phyloP scores from a whole-genome alignment of 108 stramenopile genomes.

The Conticribra weissflogii region DNA sequence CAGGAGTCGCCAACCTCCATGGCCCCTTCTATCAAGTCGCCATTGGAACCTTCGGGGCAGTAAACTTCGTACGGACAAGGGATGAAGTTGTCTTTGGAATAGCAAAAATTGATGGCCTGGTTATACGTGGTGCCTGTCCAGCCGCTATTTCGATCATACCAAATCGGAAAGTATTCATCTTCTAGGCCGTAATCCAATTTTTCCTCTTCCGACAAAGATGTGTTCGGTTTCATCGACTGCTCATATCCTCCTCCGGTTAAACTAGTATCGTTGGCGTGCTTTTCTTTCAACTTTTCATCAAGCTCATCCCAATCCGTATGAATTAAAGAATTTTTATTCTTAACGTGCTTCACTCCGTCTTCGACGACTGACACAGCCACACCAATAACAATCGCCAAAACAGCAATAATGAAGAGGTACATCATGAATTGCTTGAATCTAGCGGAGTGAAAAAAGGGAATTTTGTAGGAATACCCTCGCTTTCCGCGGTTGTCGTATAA shows the following conservation, averaged over 20 bases:
- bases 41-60: background rate
- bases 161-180: constrained; percentile 21
- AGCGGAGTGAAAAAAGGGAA: constrained; percentile 8
- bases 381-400: background rate
- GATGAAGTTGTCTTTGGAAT: background rate
- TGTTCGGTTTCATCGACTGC: background rate
- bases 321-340: constrained; percentile 1
- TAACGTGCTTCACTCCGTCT: constrained; percentile 16
- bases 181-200: background rate
- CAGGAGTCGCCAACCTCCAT: background rate
- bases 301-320: constrained; percentile 14
- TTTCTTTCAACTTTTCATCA: constrained; percentile 4
- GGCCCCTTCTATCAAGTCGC: background rate
- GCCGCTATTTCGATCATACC: constrained; percentile 9
- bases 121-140: background rate
- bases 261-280: background rate
- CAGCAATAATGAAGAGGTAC: background rate
- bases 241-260: background rate
- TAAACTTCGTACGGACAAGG: background rate
- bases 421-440: constrained; percentile 5
- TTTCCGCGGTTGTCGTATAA: background rate
- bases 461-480: background rate
- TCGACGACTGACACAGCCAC: constrained; percentile 1
- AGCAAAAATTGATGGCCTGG: background rate
- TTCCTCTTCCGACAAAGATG: constrained; percentile 11